Evolutionary conservation across 345 rosid species (phyloP), one percentile per base, ranked within the genome.

Genomic region (Schrenkiella parvula): DNA sequence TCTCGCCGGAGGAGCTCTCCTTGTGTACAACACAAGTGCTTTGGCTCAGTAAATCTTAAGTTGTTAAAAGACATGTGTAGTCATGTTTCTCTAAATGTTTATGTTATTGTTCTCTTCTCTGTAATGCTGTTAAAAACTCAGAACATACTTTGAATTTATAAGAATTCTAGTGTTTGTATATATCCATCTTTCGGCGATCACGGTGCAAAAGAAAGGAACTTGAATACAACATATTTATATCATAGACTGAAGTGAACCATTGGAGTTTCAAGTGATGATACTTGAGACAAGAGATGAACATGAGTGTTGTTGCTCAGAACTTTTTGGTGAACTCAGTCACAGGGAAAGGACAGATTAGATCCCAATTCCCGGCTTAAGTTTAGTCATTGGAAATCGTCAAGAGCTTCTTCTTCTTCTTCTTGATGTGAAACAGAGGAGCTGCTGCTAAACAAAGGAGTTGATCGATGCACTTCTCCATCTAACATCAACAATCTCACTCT

Each of bases 1-100:
- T 23, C 99, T 91, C 0, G 89, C 92, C 5, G 96, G 96, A 56
- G 96, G 96, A 28, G 97, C 89, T 25, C 96, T 88, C 73, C 95
- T 89, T 38, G 99, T 91, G 32, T 91, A 91, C 96, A 91, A 63
- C 88, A 91, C 97, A n/a, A 95, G 99, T 83, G 97, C 97, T 56
- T 86, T 91, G 93, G 78, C 50, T 60, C 95, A 87, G 87, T 95
- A 86, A 21, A 68, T 14, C 73, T 14, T 7, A 65, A 65, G 56
- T 6, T 54, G 44, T 39, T 42, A 46, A 58, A n/a, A 17, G 32
- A 52, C 19, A 39, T 66, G 43, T 73, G 17, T 23, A 34, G 23
- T 21, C 44, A 12, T 60, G 58, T 22, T 28, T 41, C 46, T 15
- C 39, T 61, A 17, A 22, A 18, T 64, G 56, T 51, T 9, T 58